Percentiles rank a stretch among this genome's conserved stretches.
Evolutionary conservation across 148 eudicot species (phyloP).

Genomic region (Rhododendron ovatum): DNA sequence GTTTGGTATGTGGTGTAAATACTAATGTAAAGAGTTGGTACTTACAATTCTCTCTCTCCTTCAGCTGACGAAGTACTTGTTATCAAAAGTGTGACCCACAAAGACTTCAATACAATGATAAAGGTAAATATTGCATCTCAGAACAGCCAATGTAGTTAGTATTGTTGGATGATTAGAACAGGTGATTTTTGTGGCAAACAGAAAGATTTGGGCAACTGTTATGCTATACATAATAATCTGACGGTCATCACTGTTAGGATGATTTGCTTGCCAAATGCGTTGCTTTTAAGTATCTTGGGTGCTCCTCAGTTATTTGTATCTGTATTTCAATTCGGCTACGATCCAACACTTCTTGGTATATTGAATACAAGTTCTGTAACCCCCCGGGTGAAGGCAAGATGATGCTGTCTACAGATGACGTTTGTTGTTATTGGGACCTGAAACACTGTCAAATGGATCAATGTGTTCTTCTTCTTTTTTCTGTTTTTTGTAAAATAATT

Average conservation of each 20-base stretch:
- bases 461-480: not conserved
- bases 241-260: not conserved
- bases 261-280: not conserved
- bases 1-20: not conserved
- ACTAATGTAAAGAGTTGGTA: not conserved
- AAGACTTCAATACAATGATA: slow-evolving; percentile 87
- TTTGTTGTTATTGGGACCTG: not conserved
- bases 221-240: not conserved
- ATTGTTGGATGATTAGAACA: not conserved
- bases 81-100: slow-evolving; percentile 92
- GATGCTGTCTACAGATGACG: not conserved
- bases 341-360: not conserved
- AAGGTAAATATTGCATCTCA: slow-evolving; percentile 48
- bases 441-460: not conserved
- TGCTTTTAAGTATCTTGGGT: not conserved
- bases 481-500: not conserved
- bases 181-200: not conserved
- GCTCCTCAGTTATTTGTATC: not conserved
- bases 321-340: not conserved
- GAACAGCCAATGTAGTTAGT: not conserved
- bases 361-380: not conserved
- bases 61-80: slow-evolving; percentile 94
- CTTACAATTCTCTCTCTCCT: slow-evolving; percentile 16
- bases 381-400: not conserved
- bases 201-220: not conserved